Percentiles rank a stretch among this genome's conserved stretches.
phyloP scores from a whole-genome alignment of 371 early-diverging fungal genomes.

The Lichtheimia corymbifera region DNA sequence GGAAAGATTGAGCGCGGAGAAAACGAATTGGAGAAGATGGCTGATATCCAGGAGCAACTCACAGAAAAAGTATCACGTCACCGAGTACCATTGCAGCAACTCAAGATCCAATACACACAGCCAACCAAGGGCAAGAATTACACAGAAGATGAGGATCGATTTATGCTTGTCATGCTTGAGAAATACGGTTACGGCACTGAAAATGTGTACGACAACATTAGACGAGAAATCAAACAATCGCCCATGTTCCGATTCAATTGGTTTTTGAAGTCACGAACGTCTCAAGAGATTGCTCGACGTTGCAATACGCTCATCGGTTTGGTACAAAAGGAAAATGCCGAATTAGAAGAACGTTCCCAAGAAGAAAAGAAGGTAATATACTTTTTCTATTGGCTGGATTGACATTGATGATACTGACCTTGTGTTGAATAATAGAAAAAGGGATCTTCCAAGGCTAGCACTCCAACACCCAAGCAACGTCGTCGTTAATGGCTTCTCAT shows the following conservation, averaged over 20 bases:
- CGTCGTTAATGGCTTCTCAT: slow-evolving; percentile 10
- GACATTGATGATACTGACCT: background rate
- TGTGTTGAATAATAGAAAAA: slow-evolving; percentile 7
- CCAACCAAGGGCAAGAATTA: slow-evolving; percentile 86
- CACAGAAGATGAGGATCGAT: slow-evolving; percentile 97
- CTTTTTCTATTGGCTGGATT: background rate
- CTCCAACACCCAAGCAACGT: slow-evolving; percentile 15
- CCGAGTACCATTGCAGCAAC: slow-evolving; percentile 82
- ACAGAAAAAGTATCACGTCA: slow-evolving; percentile 71
- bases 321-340: slow-evolving; percentile 63
- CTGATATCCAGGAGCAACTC: slow-evolving; percentile 81
- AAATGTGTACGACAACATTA: slow-evolving; percentile 90
- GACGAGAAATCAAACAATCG: slow-evolving; percentile 80
- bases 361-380: slow-evolving; percentile 43
- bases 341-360: slow-evolving; percentile 35
- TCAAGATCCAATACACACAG: slow-evolving; percentile 82
- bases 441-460: slow-evolving; percentile 15
- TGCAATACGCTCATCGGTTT: slow-evolving; percentile 76
- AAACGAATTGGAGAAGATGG: slow-evolving; percentile 71
- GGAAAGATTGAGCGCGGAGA: slow-evolving; percentile 91
- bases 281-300: slow-evolving; percentile 78
- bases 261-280: slow-evolving; percentile 94
- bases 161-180: slow-evolving; percentile 86
- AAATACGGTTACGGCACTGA: slow-evolving; percentile 89
- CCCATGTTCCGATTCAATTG: slow-evolving; percentile 95